Conservation (phyloP, 2,329 filamentous ascomycete genomes). For the Orbilia oligospora region DNA sequence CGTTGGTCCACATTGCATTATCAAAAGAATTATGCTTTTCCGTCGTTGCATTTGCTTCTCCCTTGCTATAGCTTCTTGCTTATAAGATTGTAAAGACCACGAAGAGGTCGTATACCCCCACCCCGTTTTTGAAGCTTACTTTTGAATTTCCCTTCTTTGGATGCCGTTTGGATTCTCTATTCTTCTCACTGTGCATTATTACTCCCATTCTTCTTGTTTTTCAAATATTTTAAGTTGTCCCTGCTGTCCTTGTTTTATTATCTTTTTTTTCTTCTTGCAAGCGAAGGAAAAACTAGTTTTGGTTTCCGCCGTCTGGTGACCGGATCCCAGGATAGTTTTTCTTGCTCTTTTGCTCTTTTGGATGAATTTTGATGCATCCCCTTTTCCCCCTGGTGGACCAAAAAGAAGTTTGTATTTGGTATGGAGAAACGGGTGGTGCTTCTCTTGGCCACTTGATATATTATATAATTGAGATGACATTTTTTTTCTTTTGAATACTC, state of each 20-base stretch:
- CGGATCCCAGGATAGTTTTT: constrained; percentile 28
- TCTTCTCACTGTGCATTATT: constrained; percentile 51
- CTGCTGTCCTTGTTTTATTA: constrained; percentile 7
- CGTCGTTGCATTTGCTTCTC: background rate
- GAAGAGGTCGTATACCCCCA: constrained; percentile 55
- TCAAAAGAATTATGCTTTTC: constrained; percentile 47
- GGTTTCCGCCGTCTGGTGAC: constrained; percentile 53
- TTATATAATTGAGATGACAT: constrained; percentile 11
- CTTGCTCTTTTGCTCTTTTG: background rate
- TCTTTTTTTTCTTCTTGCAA: constrained; percentile 7
- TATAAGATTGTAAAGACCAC: constrained; percentile 51
- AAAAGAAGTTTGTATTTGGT: constrained; percentile 12
- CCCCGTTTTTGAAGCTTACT: constrained; percentile 39
- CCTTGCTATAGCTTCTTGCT: constrained; percentile 4
- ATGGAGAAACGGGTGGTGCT: background rate
- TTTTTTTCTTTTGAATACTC: constrained; percentile 4
- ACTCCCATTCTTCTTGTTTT: constrained; percentile 42
- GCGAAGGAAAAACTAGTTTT: background rate
- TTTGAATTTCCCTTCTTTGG: background rate
- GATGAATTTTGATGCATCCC: constrained; percentile 8
- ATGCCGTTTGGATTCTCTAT: constrained; percentile 9
- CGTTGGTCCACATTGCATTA: constrained; percentile 4
- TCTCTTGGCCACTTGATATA: background rate
- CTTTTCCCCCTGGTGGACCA: background rate
- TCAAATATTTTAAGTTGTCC: background rate